phyloP scores from a whole-genome alignment of 441 rosid genomes.

The Populus hybrid region DNA sequence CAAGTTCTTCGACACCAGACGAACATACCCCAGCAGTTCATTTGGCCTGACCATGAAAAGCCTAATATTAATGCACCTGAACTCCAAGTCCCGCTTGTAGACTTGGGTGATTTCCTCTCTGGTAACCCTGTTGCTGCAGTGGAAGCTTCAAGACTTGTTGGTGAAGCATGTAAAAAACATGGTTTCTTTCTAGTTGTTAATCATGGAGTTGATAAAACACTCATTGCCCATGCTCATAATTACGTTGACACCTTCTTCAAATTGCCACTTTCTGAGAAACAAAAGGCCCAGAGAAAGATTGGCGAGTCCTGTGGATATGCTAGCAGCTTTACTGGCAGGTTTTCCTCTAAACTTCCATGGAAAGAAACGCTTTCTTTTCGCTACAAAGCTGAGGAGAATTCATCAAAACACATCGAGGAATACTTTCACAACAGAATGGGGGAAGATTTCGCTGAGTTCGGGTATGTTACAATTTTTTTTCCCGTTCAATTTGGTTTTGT shows the following conservation, averaged over 20 bases:
- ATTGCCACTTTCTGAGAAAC: constrained; percentile 69
- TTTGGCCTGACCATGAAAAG: constrained; percentile 88
- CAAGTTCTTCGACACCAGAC: constrained; percentile 46
- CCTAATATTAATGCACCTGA: constrained; percentile 53
- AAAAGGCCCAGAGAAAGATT: constrained; percentile 60
- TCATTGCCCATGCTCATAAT: constrained; percentile 62
- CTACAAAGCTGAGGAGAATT: constrained; percentile 45
- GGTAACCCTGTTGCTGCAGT: constrained; percentile 44
- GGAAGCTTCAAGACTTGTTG: constrained; percentile 61
- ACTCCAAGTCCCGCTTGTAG: constrained; percentile 69
- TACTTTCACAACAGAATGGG: constrained; percentile 68
- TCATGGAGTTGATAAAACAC: constrained; percentile 64
- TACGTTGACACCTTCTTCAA: constrained; percentile 67
- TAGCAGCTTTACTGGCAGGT: constrained; percentile 95
- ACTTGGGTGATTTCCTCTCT: constrained; percentile 58
- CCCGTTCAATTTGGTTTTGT: not conserved
- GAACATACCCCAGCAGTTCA: constrained; percentile 67
- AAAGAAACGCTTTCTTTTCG: constrained; percentile 90
- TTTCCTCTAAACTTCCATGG: constrained; percentile 92
- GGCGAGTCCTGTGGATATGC: constrained; percentile 95
- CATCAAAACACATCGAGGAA: constrained; percentile 43
- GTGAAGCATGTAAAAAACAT: constrained; percentile 73
- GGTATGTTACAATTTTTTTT: constrained; percentile 35
- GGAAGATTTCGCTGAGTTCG: constrained; percentile 53
- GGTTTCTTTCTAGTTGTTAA: constrained; percentile 90